Evolutionary conservation across 345 rosid genomes (phyloP).

Genomic region (Murraya paniculata): DNA sequence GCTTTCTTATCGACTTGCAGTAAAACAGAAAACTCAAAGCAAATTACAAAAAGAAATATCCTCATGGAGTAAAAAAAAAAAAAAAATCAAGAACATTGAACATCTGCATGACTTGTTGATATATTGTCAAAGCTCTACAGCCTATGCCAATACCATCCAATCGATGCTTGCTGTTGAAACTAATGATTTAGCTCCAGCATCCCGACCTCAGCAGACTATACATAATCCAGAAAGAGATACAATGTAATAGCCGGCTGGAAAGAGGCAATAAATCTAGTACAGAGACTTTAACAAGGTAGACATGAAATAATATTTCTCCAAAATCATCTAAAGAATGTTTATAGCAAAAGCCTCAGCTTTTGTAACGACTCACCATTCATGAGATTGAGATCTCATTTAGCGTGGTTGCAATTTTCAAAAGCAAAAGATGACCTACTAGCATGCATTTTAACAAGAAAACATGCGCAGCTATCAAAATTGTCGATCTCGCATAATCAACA

Average conservation of each 20-base stretch:
- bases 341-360: not conserved
- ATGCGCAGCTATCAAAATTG: not conserved
- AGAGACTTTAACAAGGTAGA: not conserved
- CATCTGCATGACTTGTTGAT: not conserved
- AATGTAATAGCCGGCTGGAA: not conserved
- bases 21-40: not conserved
- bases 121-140: not conserved
- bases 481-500: not conserved
- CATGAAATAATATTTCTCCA: not conserved
- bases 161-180: not conserved
- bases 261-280: not conserved
- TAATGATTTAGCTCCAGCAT: not conserved
- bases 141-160: not conserved
- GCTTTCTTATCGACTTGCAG: not conserved
- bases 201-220: not conserved
- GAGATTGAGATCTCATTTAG: not conserved
- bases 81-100: not conserved
- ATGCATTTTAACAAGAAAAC: not conserved
- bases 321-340: not conserved
- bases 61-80: not conserved
- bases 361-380: not conserved
- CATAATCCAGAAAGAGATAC: not conserved
- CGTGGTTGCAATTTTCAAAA: not conserved
- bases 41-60: not conserved
- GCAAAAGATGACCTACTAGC: not conserved